phyloP scores from a whole-genome alignment of 1,139 yeast species.

The Saccharomycopsis hybrid region DNA sequence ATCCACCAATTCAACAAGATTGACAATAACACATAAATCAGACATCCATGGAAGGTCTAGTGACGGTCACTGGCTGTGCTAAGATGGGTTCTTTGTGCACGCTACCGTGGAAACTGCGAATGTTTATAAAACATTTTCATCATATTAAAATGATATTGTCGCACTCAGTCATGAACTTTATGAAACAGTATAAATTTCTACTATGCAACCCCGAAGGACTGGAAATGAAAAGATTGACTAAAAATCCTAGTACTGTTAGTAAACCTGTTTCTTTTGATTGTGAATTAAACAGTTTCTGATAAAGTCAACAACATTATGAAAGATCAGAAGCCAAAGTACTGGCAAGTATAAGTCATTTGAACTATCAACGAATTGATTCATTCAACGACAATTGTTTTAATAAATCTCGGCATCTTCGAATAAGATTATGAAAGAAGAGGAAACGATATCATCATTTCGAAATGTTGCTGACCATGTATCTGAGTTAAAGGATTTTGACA shows the following conservation, averaged over 20 bases:
- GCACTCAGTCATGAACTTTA: too few species aligned
- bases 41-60: conserved; percentile 37
- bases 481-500: too few species aligned
- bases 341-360: conserved; percentile 22
- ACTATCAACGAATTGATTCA: conserved; percentile 7
- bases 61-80: conserved; percentile 25
- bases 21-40: too few species aligned
- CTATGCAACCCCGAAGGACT: too few species aligned
- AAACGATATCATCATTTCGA: conserved; percentile 21
- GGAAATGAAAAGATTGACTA: too few species aligned
- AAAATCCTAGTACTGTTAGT: too few species aligned
- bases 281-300: too few species aligned
- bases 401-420: conserved; percentile 22
- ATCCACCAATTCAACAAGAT: too few species aligned
- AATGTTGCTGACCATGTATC: too few species aligned
- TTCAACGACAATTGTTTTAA: conserved; percentile 14
- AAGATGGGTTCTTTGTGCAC: conserved; percentile 20
- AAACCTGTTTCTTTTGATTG: too few species aligned
- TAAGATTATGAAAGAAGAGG: conserved; percentile 20
- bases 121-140: conserved; percentile 21
- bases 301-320: too few species aligned
- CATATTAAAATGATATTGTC: conserved; percentile 13
- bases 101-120: conserved; percentile 24
- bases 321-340: conserved; percentile 22
- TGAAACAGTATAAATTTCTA: too few species aligned